Conservation (phyloP, 2,329 filamentous ascomycete species). For the Arthrocladium fulminans region DNA sequence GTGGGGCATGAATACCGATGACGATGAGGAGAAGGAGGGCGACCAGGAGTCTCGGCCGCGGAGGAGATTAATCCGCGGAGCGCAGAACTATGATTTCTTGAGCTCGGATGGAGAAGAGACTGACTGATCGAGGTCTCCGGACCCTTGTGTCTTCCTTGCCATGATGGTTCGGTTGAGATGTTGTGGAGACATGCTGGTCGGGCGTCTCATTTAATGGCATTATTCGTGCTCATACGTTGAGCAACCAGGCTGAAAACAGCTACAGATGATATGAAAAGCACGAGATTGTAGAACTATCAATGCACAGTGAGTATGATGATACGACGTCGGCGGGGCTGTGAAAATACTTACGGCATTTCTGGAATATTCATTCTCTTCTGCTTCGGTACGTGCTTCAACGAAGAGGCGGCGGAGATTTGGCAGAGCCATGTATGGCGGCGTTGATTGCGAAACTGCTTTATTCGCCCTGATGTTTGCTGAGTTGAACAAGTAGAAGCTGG, state of each 20-base stretch:
- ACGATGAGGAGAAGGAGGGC: conserved; percentile 31
- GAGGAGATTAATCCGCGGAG: conserved; percentile 36
- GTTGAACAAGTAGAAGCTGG: too few relatives aligned
- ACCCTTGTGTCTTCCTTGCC: not conserved
- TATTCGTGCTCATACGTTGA: conserved; percentile 61
- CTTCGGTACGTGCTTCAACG: conserved; percentile 84
- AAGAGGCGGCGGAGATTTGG: conserved; percentile 95
- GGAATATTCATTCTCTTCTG: conserved; percentile 90
- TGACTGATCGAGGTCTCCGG: conserved; percentile 27
- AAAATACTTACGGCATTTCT: conserved; percentile 65
- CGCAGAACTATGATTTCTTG: conserved; percentile 49
- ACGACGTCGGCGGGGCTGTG: conserved; percentile 4
- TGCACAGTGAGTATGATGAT: not conserved
- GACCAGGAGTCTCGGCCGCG: conserved; percentile 28
- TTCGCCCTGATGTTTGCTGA: not conserved
- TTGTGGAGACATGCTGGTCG: too few relatives aligned
- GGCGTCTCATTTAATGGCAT: conserved; percentile 28
- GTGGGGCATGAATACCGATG: conserved; percentile 57
- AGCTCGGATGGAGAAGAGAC: conserved; percentile 60
- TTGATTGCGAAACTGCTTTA: not conserved
- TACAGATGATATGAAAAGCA: conserved; percentile 92
- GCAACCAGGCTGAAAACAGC: conserved; percentile 89
- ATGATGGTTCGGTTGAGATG: not conserved
- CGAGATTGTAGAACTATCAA: conserved; percentile 86
- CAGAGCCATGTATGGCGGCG: conserved; percentile 38